These are phyloP conservation scores for Ceratocystis huliohia DNA, from an alignment of 2,329 filamentous ascomycete species.

Conservation along the genomic window DNA sequence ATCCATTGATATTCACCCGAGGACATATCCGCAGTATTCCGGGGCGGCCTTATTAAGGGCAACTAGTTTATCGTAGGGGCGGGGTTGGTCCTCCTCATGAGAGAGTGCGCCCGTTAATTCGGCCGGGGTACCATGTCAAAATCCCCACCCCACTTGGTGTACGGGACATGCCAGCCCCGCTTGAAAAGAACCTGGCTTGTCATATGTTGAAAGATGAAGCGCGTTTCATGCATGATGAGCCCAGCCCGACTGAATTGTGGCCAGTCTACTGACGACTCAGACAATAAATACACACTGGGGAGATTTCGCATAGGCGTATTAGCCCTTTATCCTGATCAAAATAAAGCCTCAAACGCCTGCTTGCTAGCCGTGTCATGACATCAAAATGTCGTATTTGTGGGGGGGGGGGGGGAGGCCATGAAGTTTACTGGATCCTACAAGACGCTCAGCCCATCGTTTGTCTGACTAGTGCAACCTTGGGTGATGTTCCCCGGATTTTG, in stretches of 20 bases:
- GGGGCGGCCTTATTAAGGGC: not conserved
- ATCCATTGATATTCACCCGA: not conserved
- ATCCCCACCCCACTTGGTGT: not conserved
- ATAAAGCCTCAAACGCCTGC: not conserved
- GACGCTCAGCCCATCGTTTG: not conserved
- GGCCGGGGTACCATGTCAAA: conserved; percentile 6
- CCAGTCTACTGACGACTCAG: no score
- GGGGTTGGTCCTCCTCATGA: not conserved
- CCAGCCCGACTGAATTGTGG: no score
- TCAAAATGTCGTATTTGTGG: not conserved
- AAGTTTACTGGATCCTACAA: not conserved
- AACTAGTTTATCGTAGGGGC: not conserved
- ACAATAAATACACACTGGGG: no score
- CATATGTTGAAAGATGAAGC: not conserved
- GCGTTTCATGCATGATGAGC: no score
- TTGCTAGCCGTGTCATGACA: not conserved
- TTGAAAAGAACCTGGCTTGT: not conserved
- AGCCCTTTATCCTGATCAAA: no score
- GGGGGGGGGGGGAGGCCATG: not conserved
- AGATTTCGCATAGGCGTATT: no score
- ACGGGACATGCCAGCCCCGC: not conserved
- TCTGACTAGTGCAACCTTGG: not conserved
- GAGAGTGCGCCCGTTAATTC: conserved; percentile 4
- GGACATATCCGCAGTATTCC: not conserved
- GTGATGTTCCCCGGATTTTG: not conserved